Conservation (phyloP, 371 early-diverging fungal genomes). For the Nematocida sp. region DNA sequence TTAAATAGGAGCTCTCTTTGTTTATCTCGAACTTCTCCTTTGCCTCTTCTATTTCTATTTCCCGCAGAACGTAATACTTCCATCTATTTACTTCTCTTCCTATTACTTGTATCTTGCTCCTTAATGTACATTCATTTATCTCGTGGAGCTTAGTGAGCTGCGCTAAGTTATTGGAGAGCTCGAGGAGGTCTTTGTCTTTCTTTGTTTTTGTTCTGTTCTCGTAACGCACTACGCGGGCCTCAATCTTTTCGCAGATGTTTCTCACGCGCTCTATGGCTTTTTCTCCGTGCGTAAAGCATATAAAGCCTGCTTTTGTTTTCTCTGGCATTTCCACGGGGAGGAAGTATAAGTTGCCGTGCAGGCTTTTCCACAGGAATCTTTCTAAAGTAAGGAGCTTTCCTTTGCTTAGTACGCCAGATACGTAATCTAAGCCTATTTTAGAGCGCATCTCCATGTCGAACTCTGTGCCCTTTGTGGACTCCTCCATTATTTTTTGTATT, state of each 20-base stretch:
- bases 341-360: constrained; percentile 64
- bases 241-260: constrained; percentile 61
- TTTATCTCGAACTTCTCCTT: constrained; percentile 56
- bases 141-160: constrained; percentile 56
- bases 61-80: constrained; percentile 60
- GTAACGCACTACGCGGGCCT: constrained; percentile 53
- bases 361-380: constrained; percentile 56
- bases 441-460: constrained; percentile 2
- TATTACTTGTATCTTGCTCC: constrained; percentile 48
- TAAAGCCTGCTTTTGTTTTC: constrained; percentile 56
- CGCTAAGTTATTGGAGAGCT: constrained; percentile 48
- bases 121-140: constrained; percentile 55
- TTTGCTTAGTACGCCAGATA: constrained; percentile 63
- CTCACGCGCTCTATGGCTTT: constrained; percentile 55
- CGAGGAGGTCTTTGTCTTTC: constrained; percentile 50
- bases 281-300: constrained; percentile 65
- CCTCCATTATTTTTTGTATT: constrained; percentile 49
- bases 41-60: constrained; percentile 63
- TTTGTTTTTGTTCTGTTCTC: constrained; percentile 39
- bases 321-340: constrained; percentile 37
- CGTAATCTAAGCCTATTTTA: constrained; percentile 57
- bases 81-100: constrained; percentile 47
- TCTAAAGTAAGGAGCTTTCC: constrained; percentile 59
- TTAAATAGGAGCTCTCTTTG: constrained; percentile 52
- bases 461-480: constrained; percentile 39